phyloP scores from a whole-genome alignment of 148 eudicot species.

The Vaccinium macrocarpon region DNA sequence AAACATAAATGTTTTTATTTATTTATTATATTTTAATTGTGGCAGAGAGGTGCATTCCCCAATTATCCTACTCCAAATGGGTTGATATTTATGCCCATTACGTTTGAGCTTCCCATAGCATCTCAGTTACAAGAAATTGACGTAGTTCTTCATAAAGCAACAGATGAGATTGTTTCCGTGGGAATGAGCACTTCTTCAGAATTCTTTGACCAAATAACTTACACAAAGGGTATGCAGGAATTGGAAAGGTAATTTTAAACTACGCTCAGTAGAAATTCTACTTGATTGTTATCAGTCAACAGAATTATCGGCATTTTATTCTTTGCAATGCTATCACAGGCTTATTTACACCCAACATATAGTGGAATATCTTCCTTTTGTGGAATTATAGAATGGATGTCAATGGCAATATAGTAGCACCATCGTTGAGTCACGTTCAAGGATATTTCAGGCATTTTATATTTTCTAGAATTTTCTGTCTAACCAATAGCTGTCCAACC shows the following conservation, averaged over 20 bases:
- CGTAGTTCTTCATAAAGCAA: constrained; percentile 81
- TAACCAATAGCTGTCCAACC: background rate
- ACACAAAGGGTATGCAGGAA: constrained; percentile 66
- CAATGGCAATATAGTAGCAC: background rate
- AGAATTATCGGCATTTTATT: background rate
- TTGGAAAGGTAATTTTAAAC: constrained; percentile 46
- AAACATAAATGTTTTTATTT: constrained; percentile 23
- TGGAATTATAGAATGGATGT: background rate
- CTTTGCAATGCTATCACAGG: background rate
- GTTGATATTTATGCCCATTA: constrained; percentile 79
- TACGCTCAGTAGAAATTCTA: background rate
- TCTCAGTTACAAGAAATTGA: constrained; percentile 71
- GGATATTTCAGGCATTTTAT: background rate
- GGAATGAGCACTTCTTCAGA: constrained; percentile 53
- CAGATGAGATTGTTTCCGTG: constrained; percentile 77
- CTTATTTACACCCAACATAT: background rate
- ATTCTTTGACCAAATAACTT: constrained; percentile 50
- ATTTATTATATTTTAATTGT: constrained; percentile 29
- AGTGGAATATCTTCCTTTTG: background rate
- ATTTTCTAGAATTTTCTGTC: background rate
- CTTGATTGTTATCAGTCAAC: background rate
- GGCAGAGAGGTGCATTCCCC: constrained; percentile 99
- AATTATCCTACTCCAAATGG: constrained; percentile 50
- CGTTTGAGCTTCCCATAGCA: constrained; percentile 62
- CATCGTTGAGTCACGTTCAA: background rate